Evolutionary conservation across 2,329 filamentous ascomycete genomes (phyloP).

Genomic region (Arachnopeziza araneosa): DNA sequence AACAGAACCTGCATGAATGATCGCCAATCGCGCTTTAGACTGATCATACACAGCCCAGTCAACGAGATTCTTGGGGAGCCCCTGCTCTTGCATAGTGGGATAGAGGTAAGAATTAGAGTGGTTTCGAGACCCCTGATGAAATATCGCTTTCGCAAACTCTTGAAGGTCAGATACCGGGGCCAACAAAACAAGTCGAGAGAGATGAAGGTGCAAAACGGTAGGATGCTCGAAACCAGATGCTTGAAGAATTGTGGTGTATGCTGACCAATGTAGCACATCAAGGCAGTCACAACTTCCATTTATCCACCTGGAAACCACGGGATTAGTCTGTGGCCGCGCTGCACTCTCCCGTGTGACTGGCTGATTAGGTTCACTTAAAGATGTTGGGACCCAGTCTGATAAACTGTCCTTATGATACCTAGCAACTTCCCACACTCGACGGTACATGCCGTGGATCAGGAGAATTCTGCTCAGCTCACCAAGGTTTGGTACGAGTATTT

Average conservation of each 20-base stretch:
- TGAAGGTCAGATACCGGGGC: too few relatives aligned
- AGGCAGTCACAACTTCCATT: conserved; percentile 42
- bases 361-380: background rate
- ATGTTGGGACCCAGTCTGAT: conserved; percentile 19
- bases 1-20: conserved; percentile 39
- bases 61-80: too few relatives aligned
- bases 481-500: background rate
- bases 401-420: conserved; percentile 6
- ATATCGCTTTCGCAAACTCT: too few relatives aligned
- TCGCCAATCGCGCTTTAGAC: conserved; percentile 40
- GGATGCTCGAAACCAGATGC: conserved; percentile 47
- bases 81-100: too few relatives aligned
- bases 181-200: conserved; percentile 39
- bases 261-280: conserved; percentile 53
- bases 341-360: conserved; percentile 9
- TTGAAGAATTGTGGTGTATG: conserved; percentile 45
- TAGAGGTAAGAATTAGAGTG: too few relatives aligned
- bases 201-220: conserved; percentile 50
- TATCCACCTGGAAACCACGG: conserved; percentile 33
- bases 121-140: too few relatives aligned
- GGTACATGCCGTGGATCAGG: conserved; percentile 2
- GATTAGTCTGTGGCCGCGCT: conserved; percentile 7
- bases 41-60: conserved; percentile 10
- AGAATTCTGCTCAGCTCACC: conserved; percentile 1
- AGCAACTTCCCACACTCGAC: conserved; percentile 1